Percentiles rank a stretch among this genome's conserved stretches.
phyloP scores from a whole-genome alignment of 139 green algal species.

The Chlorella sp. region DNA sequence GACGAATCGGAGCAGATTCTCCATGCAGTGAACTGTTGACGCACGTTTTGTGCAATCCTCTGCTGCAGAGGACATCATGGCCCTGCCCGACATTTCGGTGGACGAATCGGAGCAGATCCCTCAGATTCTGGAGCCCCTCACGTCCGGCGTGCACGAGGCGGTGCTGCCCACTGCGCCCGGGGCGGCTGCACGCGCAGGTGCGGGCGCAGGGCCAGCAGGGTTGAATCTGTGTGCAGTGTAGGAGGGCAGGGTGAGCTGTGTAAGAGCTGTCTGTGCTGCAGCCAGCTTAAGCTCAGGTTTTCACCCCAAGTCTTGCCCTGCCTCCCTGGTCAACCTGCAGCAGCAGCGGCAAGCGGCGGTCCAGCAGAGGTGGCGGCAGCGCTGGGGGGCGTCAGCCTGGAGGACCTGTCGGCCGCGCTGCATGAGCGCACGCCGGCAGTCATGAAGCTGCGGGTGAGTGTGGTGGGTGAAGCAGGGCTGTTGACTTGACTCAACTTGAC shows the following conservation, averaged over 20 bases:
- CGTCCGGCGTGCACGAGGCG: conserved; percentile 1
- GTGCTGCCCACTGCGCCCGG: conserved; percentile 5
- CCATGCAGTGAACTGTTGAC: too few species aligned
- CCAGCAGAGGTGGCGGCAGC: background rate
- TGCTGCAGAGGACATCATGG: conserved; percentile 48
- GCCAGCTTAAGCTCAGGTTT: too few species aligned
- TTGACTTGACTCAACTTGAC: too few species aligned
- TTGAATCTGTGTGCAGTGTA: too few species aligned
- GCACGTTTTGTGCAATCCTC: too few species aligned
- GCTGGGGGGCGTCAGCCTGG: background rate
- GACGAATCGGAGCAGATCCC: conserved; percentile 65
- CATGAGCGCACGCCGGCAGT: conserved; percentile 28
- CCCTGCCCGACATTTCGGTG: conserved; percentile 55
- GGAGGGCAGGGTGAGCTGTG: too few species aligned
- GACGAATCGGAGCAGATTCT: background rate
- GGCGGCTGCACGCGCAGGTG: background rate
- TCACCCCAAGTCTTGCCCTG: too few species aligned
- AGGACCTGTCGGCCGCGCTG: conserved; percentile 5
- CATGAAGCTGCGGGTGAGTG: conserved; percentile 23
- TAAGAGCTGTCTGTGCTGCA: background rate
- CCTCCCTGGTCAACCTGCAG: background rate
- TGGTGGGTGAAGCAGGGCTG: too few species aligned
- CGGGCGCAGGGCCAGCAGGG: too few species aligned
- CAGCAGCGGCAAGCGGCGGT: background rate
- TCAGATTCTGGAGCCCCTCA: conserved; percentile 46